These are phyloP conservation scores for Aspergillus sparsus DNA, from an alignment of 495 filamentous ascomycete species.

Conservation along the genomic window DNA sequence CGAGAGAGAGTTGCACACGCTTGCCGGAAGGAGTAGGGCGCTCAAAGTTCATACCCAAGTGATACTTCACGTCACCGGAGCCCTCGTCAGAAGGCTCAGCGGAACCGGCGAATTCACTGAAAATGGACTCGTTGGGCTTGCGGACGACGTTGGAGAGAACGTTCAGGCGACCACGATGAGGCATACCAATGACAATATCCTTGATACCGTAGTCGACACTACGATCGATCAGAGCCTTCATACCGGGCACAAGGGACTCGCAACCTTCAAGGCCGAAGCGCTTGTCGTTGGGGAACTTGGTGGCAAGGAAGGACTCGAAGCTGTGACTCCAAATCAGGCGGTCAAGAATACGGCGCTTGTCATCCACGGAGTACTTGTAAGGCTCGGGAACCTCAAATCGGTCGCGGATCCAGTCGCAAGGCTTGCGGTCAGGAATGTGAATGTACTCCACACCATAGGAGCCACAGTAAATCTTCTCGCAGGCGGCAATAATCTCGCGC, in stretches of 20 bases:
- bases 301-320: conserved; percentile 91
- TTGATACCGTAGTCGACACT: conserved; percentile 98
- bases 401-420: conserved; percentile 97
- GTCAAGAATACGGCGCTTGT: conserved; percentile 95
- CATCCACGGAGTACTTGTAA: conserved; percentile 93
- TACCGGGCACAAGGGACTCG: conserved; percentile 93
- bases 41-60: conserved; percentile 99
- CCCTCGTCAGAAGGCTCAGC: conserved; percentile 90
- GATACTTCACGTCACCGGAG: conserved; percentile 98
- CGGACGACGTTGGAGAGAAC: conserved; percentile 97
- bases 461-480: conserved; percentile 95
- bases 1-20: conserved; percentile 95
- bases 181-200: conserved; percentile 99
- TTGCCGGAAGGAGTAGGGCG: conserved; percentile 97
- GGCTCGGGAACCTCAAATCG: conserved; percentile 91
- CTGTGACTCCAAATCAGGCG: conserved; percentile 97
- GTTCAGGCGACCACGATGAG: conserved; percentile 96
- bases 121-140: conserved; percentile 99
- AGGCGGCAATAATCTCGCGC: conserved; percentile 88
- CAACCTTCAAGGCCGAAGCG: conserved; percentile 97
- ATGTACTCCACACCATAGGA: conserved; percentile 97
- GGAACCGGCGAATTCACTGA: conserved; percentile 94
- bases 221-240: conserved; percentile 98
- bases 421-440: conserved; percentile 94
- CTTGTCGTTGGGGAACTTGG: conserved; percentile 99